Conservation (phyloP, 148 eudicot genomes). For the Rhododendron kiyosumense region DNA sequence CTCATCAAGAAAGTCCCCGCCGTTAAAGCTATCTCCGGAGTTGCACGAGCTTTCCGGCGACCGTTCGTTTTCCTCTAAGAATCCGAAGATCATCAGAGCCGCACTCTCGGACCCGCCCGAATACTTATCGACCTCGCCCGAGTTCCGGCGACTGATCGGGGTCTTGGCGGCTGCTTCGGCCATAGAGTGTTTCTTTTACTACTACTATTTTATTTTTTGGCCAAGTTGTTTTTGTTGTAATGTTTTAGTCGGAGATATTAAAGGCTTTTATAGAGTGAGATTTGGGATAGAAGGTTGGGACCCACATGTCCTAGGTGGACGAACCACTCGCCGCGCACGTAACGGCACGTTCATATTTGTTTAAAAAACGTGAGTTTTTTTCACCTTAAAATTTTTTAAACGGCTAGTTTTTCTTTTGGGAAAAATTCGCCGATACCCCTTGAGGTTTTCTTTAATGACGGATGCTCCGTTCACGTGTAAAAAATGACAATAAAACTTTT, state of each 20-base stretch:
- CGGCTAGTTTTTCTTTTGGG: not conserved
- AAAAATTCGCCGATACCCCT: not conserved
- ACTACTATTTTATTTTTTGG: not conserved
- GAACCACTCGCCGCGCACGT: conserved; percentile 7
- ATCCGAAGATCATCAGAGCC: conserved; percentile 21
- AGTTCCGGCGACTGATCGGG: not conserved
- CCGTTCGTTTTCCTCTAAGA: conserved; percentile 17
- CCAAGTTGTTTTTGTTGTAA: not conserved
- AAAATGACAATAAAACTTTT: too few species aligned
- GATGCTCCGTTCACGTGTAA: not conserved
- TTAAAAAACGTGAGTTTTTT: not conserved
- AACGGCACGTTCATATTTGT: not conserved
- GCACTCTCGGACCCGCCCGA: not conserved
- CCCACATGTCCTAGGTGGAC: not conserved
- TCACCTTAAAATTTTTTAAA: not conserved
- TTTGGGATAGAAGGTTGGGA: not conserved
- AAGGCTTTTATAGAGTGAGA: not conserved
- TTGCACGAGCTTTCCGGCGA: conserved; percentile 9
- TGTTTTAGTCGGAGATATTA: not conserved
- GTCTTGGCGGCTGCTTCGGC: not conserved
- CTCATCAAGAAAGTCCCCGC: not conserved
- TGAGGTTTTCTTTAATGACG: not conserved
- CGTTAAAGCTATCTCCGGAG: not conserved
- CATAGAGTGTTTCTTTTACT: not conserved
- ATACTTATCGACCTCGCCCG: not conserved